phyloP scores from a whole-genome alignment of 192 early-diverging fungal species.

The Coemansia sp. region DNA sequence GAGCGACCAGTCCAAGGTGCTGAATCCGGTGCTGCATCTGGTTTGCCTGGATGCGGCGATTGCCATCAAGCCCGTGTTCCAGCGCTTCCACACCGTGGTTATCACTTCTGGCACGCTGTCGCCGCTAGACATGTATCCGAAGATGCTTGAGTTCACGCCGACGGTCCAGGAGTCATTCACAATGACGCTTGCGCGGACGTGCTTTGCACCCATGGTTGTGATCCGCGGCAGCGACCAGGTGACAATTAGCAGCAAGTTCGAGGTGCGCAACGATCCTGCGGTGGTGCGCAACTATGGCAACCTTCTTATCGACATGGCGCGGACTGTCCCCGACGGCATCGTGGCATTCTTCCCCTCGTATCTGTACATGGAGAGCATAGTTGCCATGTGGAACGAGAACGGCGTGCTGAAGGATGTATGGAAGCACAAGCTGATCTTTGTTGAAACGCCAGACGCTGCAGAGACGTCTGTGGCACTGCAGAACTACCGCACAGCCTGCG shows the following conservation, averaged over 20 bases:
- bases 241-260: slow-evolving; percentile 95
- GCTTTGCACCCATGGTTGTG: slow-evolving; percentile 96
- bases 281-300: slow-evolving; percentile 99
- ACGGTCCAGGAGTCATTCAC: slow-evolving; percentile 90
- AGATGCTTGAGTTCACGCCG: slow-evolving; percentile 86
- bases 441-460: slow-evolving; percentile 98
- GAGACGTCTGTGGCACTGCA: slow-evolving; percentile 94
- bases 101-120: slow-evolving; percentile 99
- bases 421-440: slow-evolving; percentile 98
- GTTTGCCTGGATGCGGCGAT: slow-evolving; percentile 95
- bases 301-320: slow-evolving; percentile 91
- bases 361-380: slow-evolving; percentile 98
- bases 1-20: slow-evolving; percentile 86
- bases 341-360: slow-evolving; percentile 99
- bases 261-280: slow-evolving; percentile 97
- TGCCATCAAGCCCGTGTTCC: slow-evolving; percentile 95
- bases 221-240: slow-evolving; percentile 99
- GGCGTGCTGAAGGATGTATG: slow-evolving; percentile 92
- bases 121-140: slow-evolving; percentile 97
- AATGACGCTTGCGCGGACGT: slow-evolving; percentile 92
- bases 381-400: slow-evolving; percentile 98
- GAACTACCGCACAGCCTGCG: slow-evolving; percentile 92
- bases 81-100: slow-evolving; percentile 91
- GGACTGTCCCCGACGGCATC: slow-evolving; percentile 93
- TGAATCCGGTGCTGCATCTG: slow-evolving; percentile 91